These are phyloP conservation scores for Podospora pseudopauciseta DNA, from an alignment of 495 filamentous ascomycete species.

Conservation along the genomic window DNA sequence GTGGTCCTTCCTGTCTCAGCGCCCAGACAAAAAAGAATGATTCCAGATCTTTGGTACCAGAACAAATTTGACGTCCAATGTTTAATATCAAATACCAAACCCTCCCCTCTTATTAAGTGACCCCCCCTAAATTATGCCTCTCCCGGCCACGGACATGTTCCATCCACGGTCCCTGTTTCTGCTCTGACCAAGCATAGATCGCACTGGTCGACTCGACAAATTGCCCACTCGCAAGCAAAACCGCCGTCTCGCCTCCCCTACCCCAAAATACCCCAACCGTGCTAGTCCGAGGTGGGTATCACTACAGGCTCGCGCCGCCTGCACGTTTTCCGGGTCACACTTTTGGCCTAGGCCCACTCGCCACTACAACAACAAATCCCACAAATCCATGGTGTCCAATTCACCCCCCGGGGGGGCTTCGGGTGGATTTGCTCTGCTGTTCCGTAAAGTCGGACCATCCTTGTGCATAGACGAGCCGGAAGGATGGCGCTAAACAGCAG, in stretches of 20 bases:
- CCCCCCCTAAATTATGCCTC: not conserved
- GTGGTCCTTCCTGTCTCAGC: not conserved
- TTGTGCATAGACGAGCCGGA: slow-evolving; percentile 1
- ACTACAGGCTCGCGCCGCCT: slow-evolving; percentile 16
- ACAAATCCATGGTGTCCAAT: not conserved
- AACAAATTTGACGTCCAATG: not conserved
- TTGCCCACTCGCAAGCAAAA: not conserved
- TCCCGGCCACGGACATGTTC: not conserved
- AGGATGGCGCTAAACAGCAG: not conserved
- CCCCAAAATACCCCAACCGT: not conserved
- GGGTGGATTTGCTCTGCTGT: not conserved
- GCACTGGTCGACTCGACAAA: not conserved
- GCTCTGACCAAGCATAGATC: not conserved
- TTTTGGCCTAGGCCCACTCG: slow-evolving; percentile 4
- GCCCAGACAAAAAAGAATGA: not conserved
- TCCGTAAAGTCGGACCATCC: slow-evolving; percentile 3
- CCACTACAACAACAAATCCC: not conserved
- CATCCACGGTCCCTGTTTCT: not conserved
- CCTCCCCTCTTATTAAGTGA: not conserved
- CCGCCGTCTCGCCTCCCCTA: not conserved
- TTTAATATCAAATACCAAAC: not conserved
- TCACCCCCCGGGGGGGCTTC: not conserved
- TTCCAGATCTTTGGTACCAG: slow-evolving; percentile 15
- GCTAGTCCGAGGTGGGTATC: not conserved
- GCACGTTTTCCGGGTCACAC: slow-evolving; percentile 19